phyloP scores from a whole-genome alignment of 768 basidiomycete genomes.

The Multifurca ochricompacta region DNA sequence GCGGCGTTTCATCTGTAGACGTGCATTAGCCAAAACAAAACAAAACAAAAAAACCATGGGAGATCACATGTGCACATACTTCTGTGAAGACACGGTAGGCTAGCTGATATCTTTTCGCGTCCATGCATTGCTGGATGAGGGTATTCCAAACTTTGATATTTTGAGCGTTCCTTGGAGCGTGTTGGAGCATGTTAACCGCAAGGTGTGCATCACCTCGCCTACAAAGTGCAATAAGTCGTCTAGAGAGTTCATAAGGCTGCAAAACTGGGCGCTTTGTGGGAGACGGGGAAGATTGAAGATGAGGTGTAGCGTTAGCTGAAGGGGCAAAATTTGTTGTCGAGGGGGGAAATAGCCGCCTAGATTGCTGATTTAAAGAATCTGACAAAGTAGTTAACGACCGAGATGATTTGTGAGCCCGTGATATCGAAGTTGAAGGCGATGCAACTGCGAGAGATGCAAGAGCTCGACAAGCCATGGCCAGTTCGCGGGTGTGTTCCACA shows the following conservation, averaged over 20 bases:
- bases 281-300: not conserved
- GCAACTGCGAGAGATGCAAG: not conserved
- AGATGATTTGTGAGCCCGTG: not conserved
- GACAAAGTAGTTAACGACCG: not conserved
- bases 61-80: conserved; percentile 33
- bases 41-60: not conserved
- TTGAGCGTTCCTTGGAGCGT: conserved; percentile 63
- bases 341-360: no score
- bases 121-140: conserved; percentile 58
- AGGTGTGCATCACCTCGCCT: conserved; percentile 47
- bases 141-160: conserved; percentile 77
- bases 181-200: conserved; percentile 61
- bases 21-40: not conserved
- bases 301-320: not conserved
- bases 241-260: conserved; percentile 54
- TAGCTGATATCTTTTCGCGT: conserved; percentile 46
- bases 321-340: not conserved
- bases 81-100: conserved; percentile 63
- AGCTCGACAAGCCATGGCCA: not conserved
- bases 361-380: not conserved
- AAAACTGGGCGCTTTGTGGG: conserved; percentile 23
- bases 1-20: conserved; percentile 71
- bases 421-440: conserved; percentile 1
- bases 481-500: no score
- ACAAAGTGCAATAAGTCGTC: conserved; percentile 50